Evolutionary conservation across 306 rosid genomes (phyloP).

Genomic region (Astragalus glycyphyllos): DNA sequence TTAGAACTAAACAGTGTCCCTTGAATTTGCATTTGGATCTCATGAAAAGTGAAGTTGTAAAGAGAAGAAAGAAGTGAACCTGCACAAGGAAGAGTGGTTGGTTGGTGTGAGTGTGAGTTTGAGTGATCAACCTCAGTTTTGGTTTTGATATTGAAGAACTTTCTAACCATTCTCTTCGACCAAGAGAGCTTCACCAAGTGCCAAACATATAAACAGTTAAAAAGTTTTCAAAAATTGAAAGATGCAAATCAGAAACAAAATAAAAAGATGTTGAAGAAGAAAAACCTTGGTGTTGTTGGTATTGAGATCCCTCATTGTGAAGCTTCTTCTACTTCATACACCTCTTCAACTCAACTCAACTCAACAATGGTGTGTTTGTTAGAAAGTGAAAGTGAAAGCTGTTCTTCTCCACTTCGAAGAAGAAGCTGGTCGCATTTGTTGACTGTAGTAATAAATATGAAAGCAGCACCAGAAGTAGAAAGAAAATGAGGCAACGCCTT

Average conservation of each 20-base stretch:
- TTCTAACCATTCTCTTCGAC: conserved; percentile 99
- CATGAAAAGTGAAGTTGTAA: conserved; percentile 4
- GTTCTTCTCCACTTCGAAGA: conserved; percentile 30
- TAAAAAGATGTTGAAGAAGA: conserved; percentile 30
- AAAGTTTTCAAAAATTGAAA: conserved; percentile 39
- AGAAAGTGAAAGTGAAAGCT: too few relatives aligned
- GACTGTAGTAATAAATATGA: conserved; percentile 33
- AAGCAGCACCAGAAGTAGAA: conserved; percentile 28
- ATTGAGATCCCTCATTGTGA: conserved; percentile 86
- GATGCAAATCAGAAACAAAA: conserved; percentile 1
- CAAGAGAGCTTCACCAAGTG: conserved; percentile 86
- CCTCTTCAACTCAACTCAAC: conserved; percentile 16
- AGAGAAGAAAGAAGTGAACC: conserved; percentile 55
- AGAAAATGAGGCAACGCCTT: conserved; percentile 49
- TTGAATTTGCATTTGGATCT: conserved; percentile 28
- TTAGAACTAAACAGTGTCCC: not conserved
- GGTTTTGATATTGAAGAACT: conserved; percentile 94
- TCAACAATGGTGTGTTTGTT: too few relatives aligned
- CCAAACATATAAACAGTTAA: conserved; percentile 45
- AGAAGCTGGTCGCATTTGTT: conserved; percentile 40
- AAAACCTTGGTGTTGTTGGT: conserved; percentile 92
- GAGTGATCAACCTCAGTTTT: conserved; percentile 59
- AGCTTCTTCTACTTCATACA: conserved; percentile 76
- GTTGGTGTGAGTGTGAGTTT: conserved; percentile 62
- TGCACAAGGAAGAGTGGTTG: conserved; percentile 62